Evolutionary conservation across 2,329 filamentous ascomycete species (phyloP), one percentile per base, ranked within the genome.

Genomic region (Tolypocladium endophyticum): DNA sequence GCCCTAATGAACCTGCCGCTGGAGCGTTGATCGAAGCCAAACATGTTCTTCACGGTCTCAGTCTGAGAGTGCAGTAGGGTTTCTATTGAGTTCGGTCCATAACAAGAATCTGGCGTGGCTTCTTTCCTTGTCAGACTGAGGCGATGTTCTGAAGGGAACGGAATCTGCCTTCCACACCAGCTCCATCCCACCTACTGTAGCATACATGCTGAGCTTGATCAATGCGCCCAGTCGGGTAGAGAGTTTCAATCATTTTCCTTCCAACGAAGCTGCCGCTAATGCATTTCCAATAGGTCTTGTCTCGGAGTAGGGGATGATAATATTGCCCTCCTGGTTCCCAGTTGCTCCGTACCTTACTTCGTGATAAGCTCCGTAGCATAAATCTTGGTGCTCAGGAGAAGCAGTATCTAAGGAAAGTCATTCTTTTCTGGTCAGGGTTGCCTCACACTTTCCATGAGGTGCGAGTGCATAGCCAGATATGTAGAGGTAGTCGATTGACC

Each of bases 31-130:
- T 70, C 70, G 58, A 74, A 73, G 12, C 68, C 68, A 59, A 74
- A 75, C 65, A 74, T 71, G 53, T 67, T 63, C 61, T 74, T 74
- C 59, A 71, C 67, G 11, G 72, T 73, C 58, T 73, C 70, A n/a
- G 73, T 65, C n/a, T 66, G 64, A 14, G 63, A 2, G 68, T 64
- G 0, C 69, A 72, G 43, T 70, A 68, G 2, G 69, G 11, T 73
- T 56, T 74, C 66, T 59, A 74, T 65, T 3, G 63, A 59, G 59
- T 65, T 65, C 72, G 73, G 53, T 71, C 63, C 43, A 70, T 67
- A 30, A 73, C 62, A 3, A 67, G 63, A 5, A 67, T 59, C 57
- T 68, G 73, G 1, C 70, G 70, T 7, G 71, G 60, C 61, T 71
- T 70, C 61, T 70, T 69, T 20, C 68, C 68, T 70, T 68, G 6